Percentiles rank a stretch among this genome's conserved stretches.
Conservation (phyloP, 805 yeast species). For the Lipomyces sp. region DNA sequence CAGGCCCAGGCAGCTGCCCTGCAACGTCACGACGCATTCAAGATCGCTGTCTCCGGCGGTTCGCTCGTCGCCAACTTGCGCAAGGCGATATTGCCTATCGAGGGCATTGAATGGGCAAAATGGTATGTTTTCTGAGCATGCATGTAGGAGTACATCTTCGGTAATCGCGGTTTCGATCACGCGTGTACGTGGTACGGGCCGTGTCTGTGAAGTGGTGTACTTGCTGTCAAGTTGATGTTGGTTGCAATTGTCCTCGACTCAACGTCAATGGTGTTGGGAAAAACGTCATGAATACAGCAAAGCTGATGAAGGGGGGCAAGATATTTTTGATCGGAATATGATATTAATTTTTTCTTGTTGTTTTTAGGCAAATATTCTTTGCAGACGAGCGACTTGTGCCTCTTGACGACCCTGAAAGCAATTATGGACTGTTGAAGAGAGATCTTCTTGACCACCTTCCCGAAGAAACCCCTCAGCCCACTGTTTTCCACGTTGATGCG, state of each 20-base stretch:
- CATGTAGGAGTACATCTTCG: neutral
- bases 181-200: neutral
- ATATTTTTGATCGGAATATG: neutral
- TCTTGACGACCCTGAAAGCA: constrained; percentile 77
- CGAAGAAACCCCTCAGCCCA: constrained; percentile 59
- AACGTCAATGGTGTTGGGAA: neutral
- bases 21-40: constrained; percentile 72
- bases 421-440: constrained; percentile 86
- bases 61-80: constrained; percentile 83
- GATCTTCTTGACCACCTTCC: constrained; percentile 75
- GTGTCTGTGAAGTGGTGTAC: neutral
- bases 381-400: constrained; percentile 97
- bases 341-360: neutral
- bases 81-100: constrained; percentile 79
- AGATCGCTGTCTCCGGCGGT: constrained; percentile 92
- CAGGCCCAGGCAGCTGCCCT: constrained; percentile 81
- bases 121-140: constrained; percentile 55
- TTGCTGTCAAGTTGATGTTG: neutral
- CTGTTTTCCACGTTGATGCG: constrained; percentile 83
- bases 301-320: neutral
- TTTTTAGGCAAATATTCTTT: constrained; percentile 72
- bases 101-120: constrained; percentile 82
- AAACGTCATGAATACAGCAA: neutral
- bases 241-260: neutral
- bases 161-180: neutral